These are phyloP conservation scores for Tinospora cordifolia DNA, from an alignment of 164 flowering plant species.

Conservation along the genomic window DNA sequence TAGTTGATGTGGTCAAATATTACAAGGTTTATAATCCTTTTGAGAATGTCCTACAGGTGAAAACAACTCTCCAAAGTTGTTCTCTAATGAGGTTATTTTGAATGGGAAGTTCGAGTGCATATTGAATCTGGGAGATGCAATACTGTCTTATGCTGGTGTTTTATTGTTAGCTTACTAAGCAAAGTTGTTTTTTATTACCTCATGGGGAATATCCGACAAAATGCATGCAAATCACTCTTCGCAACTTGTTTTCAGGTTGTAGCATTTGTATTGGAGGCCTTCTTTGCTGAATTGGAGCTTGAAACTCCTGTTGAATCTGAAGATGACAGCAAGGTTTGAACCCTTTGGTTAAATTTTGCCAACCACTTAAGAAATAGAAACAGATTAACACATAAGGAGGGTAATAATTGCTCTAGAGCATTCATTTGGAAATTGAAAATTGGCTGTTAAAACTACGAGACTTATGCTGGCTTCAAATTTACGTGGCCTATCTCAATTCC, in stretches of 20 bases:
- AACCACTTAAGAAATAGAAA: not conserved
- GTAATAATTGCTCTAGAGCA: not conserved
- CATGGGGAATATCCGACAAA: too few relatives aligned
- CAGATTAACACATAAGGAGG: not conserved
- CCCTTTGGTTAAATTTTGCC: not conserved
- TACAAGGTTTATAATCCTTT: too few relatives aligned
- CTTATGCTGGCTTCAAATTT: not conserved
- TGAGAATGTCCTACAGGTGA: too few relatives aligned
- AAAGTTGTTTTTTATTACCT: not conserved
- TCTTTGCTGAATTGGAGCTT: slow-evolving; percentile 85
- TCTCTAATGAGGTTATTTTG: too few relatives aligned
- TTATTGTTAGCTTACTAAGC: not conserved
- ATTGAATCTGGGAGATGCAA: not conserved
- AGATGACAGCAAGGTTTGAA: slow-evolving; percentile 44
- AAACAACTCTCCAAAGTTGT: too few relatives aligned
- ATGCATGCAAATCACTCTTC: not conserved
- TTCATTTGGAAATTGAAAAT: not conserved
- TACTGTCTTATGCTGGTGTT: not conserved
- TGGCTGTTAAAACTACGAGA: not conserved
- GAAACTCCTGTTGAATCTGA: slow-evolving; percentile 39
- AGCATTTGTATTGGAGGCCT: slow-evolving; percentile 95
- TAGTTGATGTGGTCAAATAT: too few relatives aligned
- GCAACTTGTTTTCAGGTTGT: slow-evolving; percentile 52
- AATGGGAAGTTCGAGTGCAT: not conserved
- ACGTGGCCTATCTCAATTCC: not conserved